Base-by-base conservation (phyloP, 1,284 basidiomycete genomes). In the Puccinia coronata region DNA sequence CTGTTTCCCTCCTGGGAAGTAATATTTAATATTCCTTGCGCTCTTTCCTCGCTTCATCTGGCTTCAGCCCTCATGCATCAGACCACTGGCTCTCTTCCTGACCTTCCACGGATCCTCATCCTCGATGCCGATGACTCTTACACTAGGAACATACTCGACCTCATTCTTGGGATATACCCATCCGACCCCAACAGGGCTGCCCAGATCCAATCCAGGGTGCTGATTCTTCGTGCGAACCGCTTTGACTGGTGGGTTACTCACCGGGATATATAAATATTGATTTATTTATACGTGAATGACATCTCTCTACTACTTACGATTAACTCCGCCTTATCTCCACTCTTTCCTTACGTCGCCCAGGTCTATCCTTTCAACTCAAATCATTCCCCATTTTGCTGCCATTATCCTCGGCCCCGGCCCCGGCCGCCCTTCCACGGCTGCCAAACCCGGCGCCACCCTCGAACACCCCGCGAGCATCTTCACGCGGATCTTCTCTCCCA, bases 101-200 rank as follows among this genome's bases (percentile, higher is more conserved):
- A 41, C n/a, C 39, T 67, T 4, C 78, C 78, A 14, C 28, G 78
- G 34, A 87, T 93, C 55, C 88, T 94, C 47, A 87, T 94, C 65
- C 88, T 94, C 55, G 93, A 94, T 85, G 93, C 92, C 4, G 92
- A 93, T 83, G 93, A 94, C 86, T 93, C 92, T 0, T 94, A 94
- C 86, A 92, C 92, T 11, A 89, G 90, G 89, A 94, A 94, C 72
- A 25, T 84, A 8, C 75, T 84, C 59, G n/a, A 69, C 43, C 83
- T 84, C 43, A 82, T 84, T 70, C 20, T 59, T 16, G 25, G 51
- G 23, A 43, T 81, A 25, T 23, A 76, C 41, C 59, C 76, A 16
- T 2, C 53, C 4, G 14, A 18, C 16, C 18, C 47, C 39, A n/a
- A n/a, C n/a, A n/a, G n/a, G n/a, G n/a, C n/a, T n/a, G n/a, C 5